Conservation (phyloP, 2,329 filamentous ascomycete species). For the Paecilomyces sp. region DNA sequence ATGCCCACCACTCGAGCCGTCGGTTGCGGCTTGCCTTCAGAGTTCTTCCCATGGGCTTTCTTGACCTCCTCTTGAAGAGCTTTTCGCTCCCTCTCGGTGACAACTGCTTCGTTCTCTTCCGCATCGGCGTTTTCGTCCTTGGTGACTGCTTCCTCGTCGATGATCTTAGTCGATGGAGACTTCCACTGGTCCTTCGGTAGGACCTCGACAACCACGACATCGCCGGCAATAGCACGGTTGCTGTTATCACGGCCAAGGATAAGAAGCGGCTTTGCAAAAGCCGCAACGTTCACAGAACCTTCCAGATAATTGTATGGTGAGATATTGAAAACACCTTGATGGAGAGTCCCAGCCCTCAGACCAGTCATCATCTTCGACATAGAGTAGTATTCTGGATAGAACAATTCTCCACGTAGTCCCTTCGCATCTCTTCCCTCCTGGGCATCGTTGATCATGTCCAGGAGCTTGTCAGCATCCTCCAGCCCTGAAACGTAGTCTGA, state of each 20-base stretch:
- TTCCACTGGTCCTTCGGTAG: conserved; percentile 96
- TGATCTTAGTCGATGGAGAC: conserved; percentile 85
- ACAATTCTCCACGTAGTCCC: conserved; percentile 59
- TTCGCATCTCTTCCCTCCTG: conserved; percentile 60
- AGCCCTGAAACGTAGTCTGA: conserved; percentile 75
- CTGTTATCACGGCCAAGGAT: conserved; percentile 91
- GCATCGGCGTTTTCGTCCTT: conserved; percentile 89
- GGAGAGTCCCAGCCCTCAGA: conserved; percentile 76
- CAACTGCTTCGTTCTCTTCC: conserved; percentile 65
- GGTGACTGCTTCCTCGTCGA: conserved; percentile 87
- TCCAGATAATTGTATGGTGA: conserved; percentile 98
- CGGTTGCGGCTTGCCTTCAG: conserved; percentile 74
- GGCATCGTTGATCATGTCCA: conserved; percentile 87
- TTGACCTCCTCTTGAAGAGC: conserved; percentile 88
- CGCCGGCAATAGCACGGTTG: conserved; percentile 86
- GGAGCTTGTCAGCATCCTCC: conserved; percentile 72
- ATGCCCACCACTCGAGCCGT: conserved; percentile 89
- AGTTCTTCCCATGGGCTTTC: conserved; percentile 67
- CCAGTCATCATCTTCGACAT: conserved; percentile 93
- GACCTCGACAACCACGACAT: conserved; percentile 87
- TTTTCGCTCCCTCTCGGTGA: conserved; percentile 79
- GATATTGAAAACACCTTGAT: conserved; percentile 93
- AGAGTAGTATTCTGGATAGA: conserved; percentile 86
- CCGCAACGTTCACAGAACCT: conserved; percentile 79
- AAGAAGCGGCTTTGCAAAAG: conserved; percentile 82